Evolutionary conservation across 768 basidiomycete species (phyloP), one percentile per base, ranked within the genome.

Genomic region (Crepidotus variabilis): DNA sequence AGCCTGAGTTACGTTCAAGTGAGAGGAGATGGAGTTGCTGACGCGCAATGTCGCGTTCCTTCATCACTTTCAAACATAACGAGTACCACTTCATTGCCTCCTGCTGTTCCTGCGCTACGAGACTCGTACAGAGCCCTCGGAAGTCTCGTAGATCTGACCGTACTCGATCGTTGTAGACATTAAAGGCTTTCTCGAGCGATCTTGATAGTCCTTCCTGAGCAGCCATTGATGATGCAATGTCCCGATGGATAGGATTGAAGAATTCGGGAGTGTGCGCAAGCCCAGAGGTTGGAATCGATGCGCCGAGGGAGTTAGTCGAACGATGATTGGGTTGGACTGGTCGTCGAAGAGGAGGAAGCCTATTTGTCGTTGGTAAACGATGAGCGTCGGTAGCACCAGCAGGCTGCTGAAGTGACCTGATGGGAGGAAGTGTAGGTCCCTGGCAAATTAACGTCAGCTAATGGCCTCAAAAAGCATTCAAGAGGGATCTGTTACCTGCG

Each of bases 41-140:
- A 57, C 69, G 60, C 11, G 70, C 72, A 8, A 65, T 56, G 56
- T 75, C 73, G 24, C 74, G 65, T 61, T 75, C 73, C 47, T 58
- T 58, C 57, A 68, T 67, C 36, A 74, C 59, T 32, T 63, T 57
- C n/a, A 68, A 43, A 36, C 72, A 74, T 3, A 72, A 57, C 2
- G 61, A 45, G 33, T 69, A 65, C 58, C 71, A 67, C 53, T 63
- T 59, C 55, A 69, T 67, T 47, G 62, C 62, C 43, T 70, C 70
- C 39, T 69, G 63, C 23, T 71, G 68, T 52, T 75, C 73, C 21
- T 64, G 60, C 16, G 63, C 52, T 8, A 75, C 50, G 2, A 67
- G 66, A 21, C 65, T 61, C 9, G 64, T 60, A 51, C 72, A 75
- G 8, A 69, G 59, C 2, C 67, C 47, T 20, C 72, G 69, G 47